Conservation (phyloP, 1,284 basidiomycete species). For the Athelia sp. region DNA sequence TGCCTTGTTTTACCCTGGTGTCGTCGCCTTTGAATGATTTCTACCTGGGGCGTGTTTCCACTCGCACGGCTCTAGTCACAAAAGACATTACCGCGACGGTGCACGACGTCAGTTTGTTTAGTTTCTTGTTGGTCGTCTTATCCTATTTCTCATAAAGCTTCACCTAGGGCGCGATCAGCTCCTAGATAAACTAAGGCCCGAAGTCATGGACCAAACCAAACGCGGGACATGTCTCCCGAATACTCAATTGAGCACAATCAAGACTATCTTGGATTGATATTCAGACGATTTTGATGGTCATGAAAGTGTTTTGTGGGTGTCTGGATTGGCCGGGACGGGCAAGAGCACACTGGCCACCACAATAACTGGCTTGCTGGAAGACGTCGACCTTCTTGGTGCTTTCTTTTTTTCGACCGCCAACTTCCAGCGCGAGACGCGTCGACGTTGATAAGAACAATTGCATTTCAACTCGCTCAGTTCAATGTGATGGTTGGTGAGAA, state of each 20-base stretch:
- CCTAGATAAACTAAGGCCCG: not conserved
- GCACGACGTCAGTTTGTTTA: not conserved
- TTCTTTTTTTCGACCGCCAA: not conserved
- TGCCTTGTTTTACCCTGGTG: too few species aligned
- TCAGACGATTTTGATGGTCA: not conserved
- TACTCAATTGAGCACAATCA: not conserved
- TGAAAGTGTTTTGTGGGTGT: not conserved
- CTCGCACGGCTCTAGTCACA: not conserved
- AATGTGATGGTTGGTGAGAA: not conserved
- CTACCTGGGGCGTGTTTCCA: not conserved
- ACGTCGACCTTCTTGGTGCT: not conserved
- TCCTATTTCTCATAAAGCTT: not conserved
- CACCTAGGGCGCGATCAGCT: not conserved
- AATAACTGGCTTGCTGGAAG: not conserved
- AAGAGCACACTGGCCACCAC: not conserved
- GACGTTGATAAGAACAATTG: not conserved
- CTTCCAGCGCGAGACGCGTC: not conserved
- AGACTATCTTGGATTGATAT: not conserved
- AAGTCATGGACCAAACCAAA: not conserved
- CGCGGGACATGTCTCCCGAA: not conserved
- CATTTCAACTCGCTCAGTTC: not conserved
- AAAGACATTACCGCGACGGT: not conserved
- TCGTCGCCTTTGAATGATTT: too few species aligned
- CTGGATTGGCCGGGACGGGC: not conserved
- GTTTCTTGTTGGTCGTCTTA: not conserved